These are phyloP conservation scores for Carex pumila DNA, from an alignment of 176 grass and related monocot genomes.

Conservation along the genomic window DNA sequence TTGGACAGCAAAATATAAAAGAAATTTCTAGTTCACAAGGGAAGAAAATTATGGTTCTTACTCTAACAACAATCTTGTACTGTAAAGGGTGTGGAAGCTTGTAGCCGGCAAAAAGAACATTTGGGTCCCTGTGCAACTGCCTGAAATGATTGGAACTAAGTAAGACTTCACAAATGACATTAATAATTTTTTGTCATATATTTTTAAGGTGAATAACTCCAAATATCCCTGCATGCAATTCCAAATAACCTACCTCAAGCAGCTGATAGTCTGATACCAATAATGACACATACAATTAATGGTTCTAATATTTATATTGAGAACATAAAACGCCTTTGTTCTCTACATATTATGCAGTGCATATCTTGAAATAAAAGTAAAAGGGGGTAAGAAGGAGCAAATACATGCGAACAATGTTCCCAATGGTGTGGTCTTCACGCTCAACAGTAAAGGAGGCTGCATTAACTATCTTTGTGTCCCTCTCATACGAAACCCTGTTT, in stretches of 20 bases:
- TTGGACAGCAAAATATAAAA: not conserved
- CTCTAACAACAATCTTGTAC: constrained; percentile 50
- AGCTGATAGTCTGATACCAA: not conserved
- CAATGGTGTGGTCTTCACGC: constrained; percentile 47
- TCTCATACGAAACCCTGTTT: constrained; percentile 47
- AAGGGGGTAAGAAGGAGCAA: not conserved
- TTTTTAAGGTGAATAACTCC: not conserved
- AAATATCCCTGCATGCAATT: not conserved
- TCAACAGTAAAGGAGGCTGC: constrained; percentile 42
- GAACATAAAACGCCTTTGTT: not conserved
- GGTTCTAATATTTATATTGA: not conserved
- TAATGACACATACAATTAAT: not conserved
- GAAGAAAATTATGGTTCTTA: not conserved
- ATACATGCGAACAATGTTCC: constrained; percentile 46
- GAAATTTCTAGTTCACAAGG: not conserved
- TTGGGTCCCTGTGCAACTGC: constrained; percentile 49
- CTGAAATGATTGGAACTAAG: constrained; percentile 14
- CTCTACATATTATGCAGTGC: not conserved
- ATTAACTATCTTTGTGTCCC: constrained; percentile 51
- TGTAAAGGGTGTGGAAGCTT: constrained; percentile 52
- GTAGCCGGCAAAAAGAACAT: constrained; percentile 47
- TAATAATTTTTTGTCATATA: not conserved
- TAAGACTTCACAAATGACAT: not conserved
- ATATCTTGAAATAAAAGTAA: not conserved
- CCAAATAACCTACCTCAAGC: not conserved